These are phyloP conservation scores for Pythium dissimile DNA, from an alignment of 352 stramenopile genomes.

Conservation along the genomic window DNA sequence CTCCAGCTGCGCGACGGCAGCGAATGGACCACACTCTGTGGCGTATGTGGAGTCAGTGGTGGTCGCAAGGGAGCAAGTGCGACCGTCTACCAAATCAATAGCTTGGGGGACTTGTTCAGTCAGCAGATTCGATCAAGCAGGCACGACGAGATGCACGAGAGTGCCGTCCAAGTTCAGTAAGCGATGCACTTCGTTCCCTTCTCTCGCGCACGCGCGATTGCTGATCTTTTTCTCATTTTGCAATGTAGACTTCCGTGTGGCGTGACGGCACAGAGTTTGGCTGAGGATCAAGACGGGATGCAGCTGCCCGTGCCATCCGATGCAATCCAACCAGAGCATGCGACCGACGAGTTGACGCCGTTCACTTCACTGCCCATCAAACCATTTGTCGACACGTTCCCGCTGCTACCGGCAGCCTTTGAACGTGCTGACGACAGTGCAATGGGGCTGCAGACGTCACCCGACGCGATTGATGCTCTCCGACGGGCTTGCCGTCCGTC, in stretches of 20 bases:
- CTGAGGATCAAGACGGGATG: constrained; percentile 1
- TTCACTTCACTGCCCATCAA: constrained; percentile 46
- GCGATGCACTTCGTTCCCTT: no score
- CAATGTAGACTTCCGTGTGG: constrained; percentile 47
- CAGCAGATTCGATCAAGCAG: constrained; percentile 40
- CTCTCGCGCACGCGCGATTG: no score
- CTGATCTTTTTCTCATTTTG: no score
- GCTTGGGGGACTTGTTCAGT: constrained; percentile 57
- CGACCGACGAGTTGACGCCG: constrained; percentile 38
- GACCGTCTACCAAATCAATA: constrained; percentile 60
- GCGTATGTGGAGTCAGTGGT: constrained; percentile 36
- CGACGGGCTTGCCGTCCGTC: constrained; percentile 41
- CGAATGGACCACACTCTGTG: constrained; percentile 52
- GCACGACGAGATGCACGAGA: constrained; percentile 33
- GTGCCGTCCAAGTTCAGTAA: constrained; percentile 57
- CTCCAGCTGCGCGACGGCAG: constrained; percentile 54
- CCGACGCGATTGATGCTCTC: constrained; percentile 20
- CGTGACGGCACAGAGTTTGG: constrained; percentile 24
- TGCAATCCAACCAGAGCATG: constrained; percentile 53
- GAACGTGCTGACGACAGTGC: background rate
- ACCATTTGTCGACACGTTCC: constrained; percentile 43
- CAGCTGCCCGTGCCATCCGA: constrained; percentile 49
- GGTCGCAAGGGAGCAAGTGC: constrained; percentile 12
- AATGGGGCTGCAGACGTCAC: background rate
- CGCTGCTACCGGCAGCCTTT: constrained; percentile 28